Conservation (phyloP, 441 rosid genomes). For the Erysimum pusillum region DNA sequence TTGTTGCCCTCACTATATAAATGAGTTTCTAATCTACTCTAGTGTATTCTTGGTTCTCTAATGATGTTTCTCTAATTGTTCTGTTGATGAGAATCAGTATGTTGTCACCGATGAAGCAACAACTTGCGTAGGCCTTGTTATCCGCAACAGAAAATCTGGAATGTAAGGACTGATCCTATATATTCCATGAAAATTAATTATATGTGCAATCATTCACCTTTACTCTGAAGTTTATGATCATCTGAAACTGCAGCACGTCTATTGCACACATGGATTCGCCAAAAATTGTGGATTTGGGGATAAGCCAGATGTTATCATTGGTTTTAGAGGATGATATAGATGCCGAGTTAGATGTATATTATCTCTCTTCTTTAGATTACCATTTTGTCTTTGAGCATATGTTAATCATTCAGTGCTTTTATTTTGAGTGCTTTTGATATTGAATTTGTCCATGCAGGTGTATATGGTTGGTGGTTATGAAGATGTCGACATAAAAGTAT, state of each 20-base stretch:
- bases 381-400: neutral
- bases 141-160: slow-evolving; percentile 71
- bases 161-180: slow-evolving; percentile 56
- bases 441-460: slow-evolving; percentile 61
- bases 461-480: slow-evolving; percentile 86
- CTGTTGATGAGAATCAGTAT: slow-evolving; percentile 50
- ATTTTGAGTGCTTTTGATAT: neutral
- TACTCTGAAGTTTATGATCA: slow-evolving; percentile 13
- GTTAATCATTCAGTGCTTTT: neutral
- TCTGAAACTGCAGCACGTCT: slow-evolving; percentile 67
- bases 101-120: slow-evolving; percentile 92
- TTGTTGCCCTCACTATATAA: neutral
- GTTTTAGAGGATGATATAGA: slow-evolving; percentile 50
- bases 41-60: slow-evolving; percentile 17
- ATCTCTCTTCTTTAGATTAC: neutral
- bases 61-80: neutral
- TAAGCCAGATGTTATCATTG: slow-evolving; percentile 71
- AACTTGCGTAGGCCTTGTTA: slow-evolving; percentile 80
- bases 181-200: neutral
- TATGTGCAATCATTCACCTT: neutral
- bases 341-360: slow-evolving; percentile 71
- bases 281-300: slow-evolving; percentile 65
- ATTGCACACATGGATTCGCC: slow-evolving; percentile 87
- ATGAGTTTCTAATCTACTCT: neutral
- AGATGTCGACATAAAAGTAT: slow-evolving; percentile 64